Percentiles rank a stretch among this genome's conserved stretches.
Conservation (phyloP, 192 early-diverging fungal species). For the Gigaspora rosea region DNA sequence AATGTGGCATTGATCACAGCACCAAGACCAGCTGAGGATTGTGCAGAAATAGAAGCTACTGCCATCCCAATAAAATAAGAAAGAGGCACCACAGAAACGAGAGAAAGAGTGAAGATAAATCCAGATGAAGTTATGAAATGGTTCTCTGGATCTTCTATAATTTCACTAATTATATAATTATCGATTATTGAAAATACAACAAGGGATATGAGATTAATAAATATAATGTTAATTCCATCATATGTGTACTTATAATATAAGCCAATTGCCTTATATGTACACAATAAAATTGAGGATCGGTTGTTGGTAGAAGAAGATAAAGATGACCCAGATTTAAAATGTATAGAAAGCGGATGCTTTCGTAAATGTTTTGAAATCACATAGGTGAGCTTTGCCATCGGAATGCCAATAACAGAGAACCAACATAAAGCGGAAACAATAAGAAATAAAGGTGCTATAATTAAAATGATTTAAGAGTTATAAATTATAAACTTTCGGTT, state of each 20-base stretch:
- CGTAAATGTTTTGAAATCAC: conserved; percentile 77
- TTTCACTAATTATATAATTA: conserved; percentile 66
- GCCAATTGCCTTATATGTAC: conserved; percentile 88
- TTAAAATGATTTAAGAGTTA: not conserved
- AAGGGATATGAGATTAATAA: conserved; percentile 88
- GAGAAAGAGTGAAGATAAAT: conserved; percentile 63
- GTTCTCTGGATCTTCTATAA: conserved; percentile 37
- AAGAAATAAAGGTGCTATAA: conserved; percentile 76
- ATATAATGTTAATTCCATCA: conserved; percentile 95
- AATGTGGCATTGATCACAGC: conserved; percentile 98
- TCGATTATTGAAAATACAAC: conserved; percentile 84
- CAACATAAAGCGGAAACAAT: conserved; percentile 77
- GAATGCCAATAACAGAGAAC: conserved; percentile 84
- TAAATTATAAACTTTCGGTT: conserved; percentile 28
- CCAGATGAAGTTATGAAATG: conserved; percentile 46
- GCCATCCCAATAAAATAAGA: conserved; percentile 98
- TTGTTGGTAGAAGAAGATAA: conserved; percentile 34
- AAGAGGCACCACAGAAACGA: conserved; percentile 86
- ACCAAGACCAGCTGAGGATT: conserved; percentile 89
- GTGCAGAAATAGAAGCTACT: conserved; percentile 94
- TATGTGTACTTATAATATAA: conserved; percentile 96
- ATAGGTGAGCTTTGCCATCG: conserved; percentile 93
- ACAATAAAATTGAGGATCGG: conserved; percentile 72
- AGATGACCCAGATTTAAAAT: conserved; percentile 64
- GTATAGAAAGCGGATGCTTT: conserved; percentile 73